These are phyloP conservation scores for Carex sylvatica DNA, from an alignment of 202 grass and related monocot genomes.

Conservation along the genomic window DNA sequence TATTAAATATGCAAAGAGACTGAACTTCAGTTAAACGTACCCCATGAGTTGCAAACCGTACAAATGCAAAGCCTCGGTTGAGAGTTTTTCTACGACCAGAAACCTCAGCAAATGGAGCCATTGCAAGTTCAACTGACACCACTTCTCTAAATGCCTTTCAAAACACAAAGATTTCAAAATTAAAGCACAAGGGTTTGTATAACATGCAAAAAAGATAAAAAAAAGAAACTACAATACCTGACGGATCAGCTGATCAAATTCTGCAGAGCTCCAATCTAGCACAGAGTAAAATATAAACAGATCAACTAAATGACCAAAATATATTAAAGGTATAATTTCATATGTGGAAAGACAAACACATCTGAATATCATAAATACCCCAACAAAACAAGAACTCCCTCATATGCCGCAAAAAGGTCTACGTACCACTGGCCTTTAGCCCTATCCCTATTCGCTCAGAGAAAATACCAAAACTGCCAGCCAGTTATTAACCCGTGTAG, in stretches of 20 bases:
- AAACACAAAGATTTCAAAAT: constrained; percentile 14
- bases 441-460: neutral
- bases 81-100: constrained; percentile 41
- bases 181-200: neutral
- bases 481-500: neutral
- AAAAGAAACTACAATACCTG: constrained; percentile 39
- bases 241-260: constrained; percentile 68
- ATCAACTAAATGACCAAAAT: neutral
- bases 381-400: neutral
- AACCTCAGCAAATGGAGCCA: constrained; percentile 43
- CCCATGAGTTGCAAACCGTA: constrained; percentile 71
- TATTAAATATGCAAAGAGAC: neutral
- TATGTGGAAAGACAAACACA: neutral
- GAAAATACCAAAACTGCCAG: neutral
- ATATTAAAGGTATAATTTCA: neutral
- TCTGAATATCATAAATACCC: neutral
- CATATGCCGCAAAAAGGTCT: neutral
- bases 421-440: neutral
- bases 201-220: neutral
- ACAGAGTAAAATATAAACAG: neutral
- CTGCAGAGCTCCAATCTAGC: constrained; percentile 65
- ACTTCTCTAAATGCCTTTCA: constrained; percentile 72
- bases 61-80: constrained; percentile 79
- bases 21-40: constrained; percentile 39
- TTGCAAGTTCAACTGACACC: constrained; percentile 68